These are phyloP conservation scores for Solanum bulbocastanum DNA, from an alignment of 257 asterid genomes.

Conservation along the genomic window DNA sequence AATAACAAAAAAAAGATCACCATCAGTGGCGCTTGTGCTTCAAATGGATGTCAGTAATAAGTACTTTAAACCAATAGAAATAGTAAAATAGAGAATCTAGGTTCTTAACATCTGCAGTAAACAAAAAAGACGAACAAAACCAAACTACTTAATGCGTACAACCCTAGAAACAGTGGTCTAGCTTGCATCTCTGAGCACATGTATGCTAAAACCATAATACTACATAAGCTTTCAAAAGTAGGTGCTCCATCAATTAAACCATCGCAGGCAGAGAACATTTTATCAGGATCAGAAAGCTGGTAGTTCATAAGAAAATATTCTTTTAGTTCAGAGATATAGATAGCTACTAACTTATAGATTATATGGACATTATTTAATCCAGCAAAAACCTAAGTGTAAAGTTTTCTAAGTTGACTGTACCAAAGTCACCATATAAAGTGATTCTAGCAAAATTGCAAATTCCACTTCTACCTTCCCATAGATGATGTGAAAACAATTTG, in stretches of 20 bases:
- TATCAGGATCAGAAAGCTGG: neutral
- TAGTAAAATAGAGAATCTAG: neutral
- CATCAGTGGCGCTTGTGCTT: constrained; percentile 16
- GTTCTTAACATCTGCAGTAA: neutral
- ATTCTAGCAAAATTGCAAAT: neutral
- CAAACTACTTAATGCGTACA: neutral
- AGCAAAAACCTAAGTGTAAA: neutral
- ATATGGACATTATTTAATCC: neutral
- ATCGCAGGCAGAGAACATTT: neutral
- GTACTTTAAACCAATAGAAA: constrained; percentile 4
- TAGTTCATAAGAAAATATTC: neutral
- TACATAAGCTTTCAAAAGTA: neutral
- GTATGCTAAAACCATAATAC: neutral
- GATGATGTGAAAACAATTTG: neutral
- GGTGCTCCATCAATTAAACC: neutral
- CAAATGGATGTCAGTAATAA: constrained; percentile 11
- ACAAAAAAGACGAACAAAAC: neutral
- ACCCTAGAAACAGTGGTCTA: neutral
- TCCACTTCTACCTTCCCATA: neutral
- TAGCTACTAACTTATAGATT: neutral
- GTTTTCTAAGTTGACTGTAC: neutral
- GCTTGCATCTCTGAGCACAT: neutral
- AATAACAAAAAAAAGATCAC: constrained; percentile 19
- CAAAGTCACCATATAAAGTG: neutral
- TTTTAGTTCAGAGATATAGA: neutral